Base-by-base conservation (phyloP, 2,329 filamentous ascomycete species). In the Penicillium oxalicum region DNA sequence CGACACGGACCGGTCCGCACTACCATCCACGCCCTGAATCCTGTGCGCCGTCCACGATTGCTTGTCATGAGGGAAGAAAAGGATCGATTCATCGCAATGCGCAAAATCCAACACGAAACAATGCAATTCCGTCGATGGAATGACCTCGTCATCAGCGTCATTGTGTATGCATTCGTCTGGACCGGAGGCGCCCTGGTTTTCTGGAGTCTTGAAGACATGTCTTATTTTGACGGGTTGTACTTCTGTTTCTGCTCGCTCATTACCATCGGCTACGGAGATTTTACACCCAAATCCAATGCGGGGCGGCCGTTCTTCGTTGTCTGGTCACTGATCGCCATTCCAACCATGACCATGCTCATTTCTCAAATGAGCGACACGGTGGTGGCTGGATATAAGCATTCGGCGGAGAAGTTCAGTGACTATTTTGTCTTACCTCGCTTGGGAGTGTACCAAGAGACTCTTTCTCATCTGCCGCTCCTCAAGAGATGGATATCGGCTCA, bases 281-380 rank as follows among this genome's bases (percentile, higher is more conserved):
- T 85, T 4, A 82, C 83, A 1, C 89, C 89, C 0, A 74, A 82
- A n/a, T 87, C 84, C 2, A 91, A 90, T 54, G 78, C 83, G 0
- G 88, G 87, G 1, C 84, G 87, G 47, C 82, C 87, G 0, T 95
- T 95, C 65, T 96, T 95, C 60, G 87, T 96, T n/a, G 84, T 95
- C 48, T 96, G 91, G 91, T 88, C 84, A 11, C 67, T 96, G 1
- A 77, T 95, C 26, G 89, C 90, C 0, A 77, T 95, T 3, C 91
- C 91, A 0, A 91, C 87, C 2, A 91, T 91, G 79, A 95, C 91
- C 0, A 84, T 95, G 13, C 77, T 96, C 9, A 87, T 94, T 54
- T 86, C 83, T 9, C 87, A 91, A 56, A 86, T 93, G 50, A 87
- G 87, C 25, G 86, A 94, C 60, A 96, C 91, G 0, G 79, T 95